These are phyloP conservation scores for Nitzschia putrida DNA, from an alignment of 108 stramenopile species.

Conservation along the genomic window DNA sequence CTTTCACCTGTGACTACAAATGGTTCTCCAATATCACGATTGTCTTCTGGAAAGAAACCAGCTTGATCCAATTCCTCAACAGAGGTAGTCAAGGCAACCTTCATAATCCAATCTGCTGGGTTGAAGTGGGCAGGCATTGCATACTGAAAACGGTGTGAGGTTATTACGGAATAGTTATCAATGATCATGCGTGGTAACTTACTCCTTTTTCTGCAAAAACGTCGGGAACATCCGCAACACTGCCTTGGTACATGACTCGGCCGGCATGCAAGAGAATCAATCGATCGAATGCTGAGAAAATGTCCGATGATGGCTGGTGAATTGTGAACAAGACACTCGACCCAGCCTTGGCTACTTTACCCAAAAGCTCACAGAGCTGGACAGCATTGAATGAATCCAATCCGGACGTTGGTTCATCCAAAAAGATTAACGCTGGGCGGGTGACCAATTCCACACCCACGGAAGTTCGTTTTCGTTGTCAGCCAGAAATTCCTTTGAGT, in stretches of 20 bases:
- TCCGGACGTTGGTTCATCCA: constrained; percentile 82
- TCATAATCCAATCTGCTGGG: constrained; percentile 80
- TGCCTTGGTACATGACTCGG: constrained; percentile 57
- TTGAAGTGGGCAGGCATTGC: constrained; percentile 44
- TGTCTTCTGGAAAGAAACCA: constrained; percentile 40
- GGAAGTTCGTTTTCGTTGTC: constrained; percentile 49
- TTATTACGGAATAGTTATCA: not conserved
- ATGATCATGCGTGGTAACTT: not conserved
- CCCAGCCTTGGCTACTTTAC: constrained; percentile 58
- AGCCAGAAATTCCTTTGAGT: constrained; percentile 65
- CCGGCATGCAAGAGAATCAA: constrained; percentile 66
- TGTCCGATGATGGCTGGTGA: constrained; percentile 78
- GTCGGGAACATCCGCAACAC: constrained; percentile 18
- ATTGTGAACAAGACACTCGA: constrained; percentile 71
- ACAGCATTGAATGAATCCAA: constrained; percentile 68
- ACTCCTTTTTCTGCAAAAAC: constrained; percentile 22
- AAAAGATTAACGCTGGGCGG: constrained; percentile 48
- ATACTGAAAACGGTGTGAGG: not conserved
- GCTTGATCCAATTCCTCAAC: constrained; percentile 36
- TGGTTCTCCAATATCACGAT: constrained; percentile 17
- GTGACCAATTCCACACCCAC: constrained; percentile 67
- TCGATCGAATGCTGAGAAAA: constrained; percentile 64
- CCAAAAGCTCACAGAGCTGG: constrained; percentile 60
- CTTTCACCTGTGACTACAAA: not conserved
- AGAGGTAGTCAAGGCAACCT: constrained; percentile 49